Evolutionary conservation across 139 green algal genomes (phyloP).

Genomic region (Ettlia oleoabundans): DNA sequence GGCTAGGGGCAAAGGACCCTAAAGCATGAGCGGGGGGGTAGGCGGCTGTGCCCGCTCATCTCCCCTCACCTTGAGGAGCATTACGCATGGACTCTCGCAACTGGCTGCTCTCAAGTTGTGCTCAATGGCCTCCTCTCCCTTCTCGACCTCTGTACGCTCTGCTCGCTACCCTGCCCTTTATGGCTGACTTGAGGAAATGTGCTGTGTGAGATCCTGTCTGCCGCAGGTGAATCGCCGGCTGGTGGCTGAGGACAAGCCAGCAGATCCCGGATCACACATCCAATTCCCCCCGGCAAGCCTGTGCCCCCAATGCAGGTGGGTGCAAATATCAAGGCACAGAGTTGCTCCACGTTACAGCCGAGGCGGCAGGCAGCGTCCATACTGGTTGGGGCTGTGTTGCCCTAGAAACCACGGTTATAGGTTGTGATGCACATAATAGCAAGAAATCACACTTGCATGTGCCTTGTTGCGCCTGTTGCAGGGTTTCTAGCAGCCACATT

Average conservation of each 20-base stretch:
- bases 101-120: too few species aligned
- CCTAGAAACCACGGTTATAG: background rate
- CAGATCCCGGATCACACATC: constrained; percentile 72
- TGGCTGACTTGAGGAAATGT: too few species aligned
- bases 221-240: constrained; percentile 74
- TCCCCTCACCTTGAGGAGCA: too few species aligned
- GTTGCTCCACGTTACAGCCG: background rate
- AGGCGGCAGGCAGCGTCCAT: background rate
- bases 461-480: background rate
- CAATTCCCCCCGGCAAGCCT: constrained; percentile 60
- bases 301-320: constrained; percentile 49
- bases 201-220: too few species aligned
- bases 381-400: background rate
- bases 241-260: constrained; percentile 50
- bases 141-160: too few species aligned
- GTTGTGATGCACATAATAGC: too few species aligned
- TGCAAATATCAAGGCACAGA: background rate
- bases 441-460: background rate
- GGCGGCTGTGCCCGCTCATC: too few species aligned
- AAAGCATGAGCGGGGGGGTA: too few species aligned
- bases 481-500: background rate
- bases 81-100: too few species aligned
- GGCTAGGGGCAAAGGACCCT: too few species aligned
- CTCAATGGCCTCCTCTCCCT: too few species aligned
- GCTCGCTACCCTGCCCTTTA: too few species aligned